Base-by-base conservation (phyloP, 805 yeast genomes). In the Cyberlindnera bimundalis region DNA sequence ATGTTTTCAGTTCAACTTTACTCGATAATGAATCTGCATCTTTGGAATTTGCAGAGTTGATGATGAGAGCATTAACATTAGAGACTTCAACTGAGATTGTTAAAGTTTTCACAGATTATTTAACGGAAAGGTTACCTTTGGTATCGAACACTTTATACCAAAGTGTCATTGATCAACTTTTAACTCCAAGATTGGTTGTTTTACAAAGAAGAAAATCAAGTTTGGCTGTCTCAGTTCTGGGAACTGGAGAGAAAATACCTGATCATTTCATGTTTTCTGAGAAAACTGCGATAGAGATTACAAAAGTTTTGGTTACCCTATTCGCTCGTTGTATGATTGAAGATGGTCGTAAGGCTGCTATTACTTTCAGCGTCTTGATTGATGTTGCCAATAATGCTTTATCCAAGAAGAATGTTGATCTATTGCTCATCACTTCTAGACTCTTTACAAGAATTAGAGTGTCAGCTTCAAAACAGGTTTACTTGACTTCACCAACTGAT, bases 401-500 rank as follows among this genome's bases (percentile, higher is more conserved):
- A 10, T 41, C 51, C 3, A 56, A 55, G 16, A 65, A 65, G 14
- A 55, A 68, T 15, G 53, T 60, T 4, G 64, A 63, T 9, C 48
- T 71, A 5, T 59, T 76, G 34, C 58, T 83, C n/a, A 63, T 70
- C 5, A 58, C 77, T 3, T 65, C 79, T 6, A 70, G 81, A 37
- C 61, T 78, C 13, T 60, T 84, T 40, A 62, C 75, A 15, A 65
- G 88, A 45, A 62, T 81, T 1, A 66, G 91, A 38, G 66, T 66
- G 0, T 71, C 78, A 2, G 54, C 64, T 12, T 70, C 68, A 4
- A 65, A 67, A 6, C 60, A 58, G 26, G 59, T 83, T 2, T 76
- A 68, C 52, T 62, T 83, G 31, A 60, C 76, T 3, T 62, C 68
- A 7, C 82, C 84, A 4, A 56, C 60, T 1, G 86, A 84, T 54